A percentile compares a stretch with the other conserved stretches of the same genome.
Conservation (phyloP, 345 rosid genomes). For the Carallia pectinifolia region DNA sequence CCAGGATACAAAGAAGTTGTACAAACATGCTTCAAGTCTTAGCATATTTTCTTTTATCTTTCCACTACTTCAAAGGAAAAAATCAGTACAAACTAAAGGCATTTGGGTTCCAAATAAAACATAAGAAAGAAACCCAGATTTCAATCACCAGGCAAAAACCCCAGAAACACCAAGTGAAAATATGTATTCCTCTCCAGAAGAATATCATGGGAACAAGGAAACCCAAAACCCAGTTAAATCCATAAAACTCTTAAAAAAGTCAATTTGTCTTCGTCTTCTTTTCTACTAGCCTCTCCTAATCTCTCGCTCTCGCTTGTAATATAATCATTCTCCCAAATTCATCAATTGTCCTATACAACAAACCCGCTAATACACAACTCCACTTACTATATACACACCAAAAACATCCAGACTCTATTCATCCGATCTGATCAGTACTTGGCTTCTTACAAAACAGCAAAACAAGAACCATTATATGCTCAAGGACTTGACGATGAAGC, state of each 20-base stretch:
- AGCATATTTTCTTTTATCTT: conserved; percentile 16
- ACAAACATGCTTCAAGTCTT: conserved; percentile 9
- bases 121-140: conserved; percentile 28
- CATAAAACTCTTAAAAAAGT: conserved; percentile 32
- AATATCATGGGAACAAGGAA: conserved; percentile 4
- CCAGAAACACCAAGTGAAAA: conserved; percentile 16
- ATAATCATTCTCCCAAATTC: conserved; percentile 22
- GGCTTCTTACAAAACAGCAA: conserved; percentile 6
- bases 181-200: conserved; percentile 14
- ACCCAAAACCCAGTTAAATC: conserved; percentile 33
- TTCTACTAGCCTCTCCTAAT: conserved; percentile 25
- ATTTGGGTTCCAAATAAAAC: conserved; percentile 35
- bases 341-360: conserved; percentile 55
- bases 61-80: conserved; percentile 22
- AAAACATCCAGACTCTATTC: conserved; percentile 4
- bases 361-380: conserved; percentile 33
- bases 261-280: conserved; percentile 25
- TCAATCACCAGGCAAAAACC: conserved; percentile 23
- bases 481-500: conserved; percentile 56
- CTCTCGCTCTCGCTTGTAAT: conserved; percentile 11
- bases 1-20: conserved; percentile 12
- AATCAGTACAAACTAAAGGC: conserved; percentile 21
- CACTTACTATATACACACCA: conserved; percentile 46
- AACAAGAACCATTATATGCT: conserved; percentile 9
- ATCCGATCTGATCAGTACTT: conserved; percentile 19